Percentiles rank a stretch among this genome's conserved stretches.
These are phyloP conservation scores for Blastomyces parvus DNA, from an alignment of 2,329 filamentous ascomycete species.

Conservation along the genomic window DNA sequence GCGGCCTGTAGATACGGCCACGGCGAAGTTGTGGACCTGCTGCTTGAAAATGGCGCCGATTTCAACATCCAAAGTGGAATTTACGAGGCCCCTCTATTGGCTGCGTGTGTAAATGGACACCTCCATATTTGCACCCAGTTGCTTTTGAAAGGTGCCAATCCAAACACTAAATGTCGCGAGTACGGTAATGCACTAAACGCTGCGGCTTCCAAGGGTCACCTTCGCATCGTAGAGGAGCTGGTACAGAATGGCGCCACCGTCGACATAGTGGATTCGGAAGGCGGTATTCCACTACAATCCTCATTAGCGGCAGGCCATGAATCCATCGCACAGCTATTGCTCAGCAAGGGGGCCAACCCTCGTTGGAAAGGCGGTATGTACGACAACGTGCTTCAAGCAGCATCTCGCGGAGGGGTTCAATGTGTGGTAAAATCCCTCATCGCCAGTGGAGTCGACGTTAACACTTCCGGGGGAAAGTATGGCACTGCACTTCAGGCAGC, in stretches of 20 bases:
- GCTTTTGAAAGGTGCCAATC: constrained; percentile 1
- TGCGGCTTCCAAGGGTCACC: neutral
- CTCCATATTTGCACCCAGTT: constrained; percentile 4
- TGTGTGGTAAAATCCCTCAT: neutral
- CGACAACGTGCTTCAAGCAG: neutral
- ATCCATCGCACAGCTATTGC: neutral
- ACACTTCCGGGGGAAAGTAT: neutral
- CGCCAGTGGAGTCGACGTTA: neutral
- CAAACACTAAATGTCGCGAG: neutral
- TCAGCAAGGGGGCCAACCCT: neutral
- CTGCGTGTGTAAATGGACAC: constrained; percentile 6
- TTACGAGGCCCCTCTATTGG: constrained; percentile 7
- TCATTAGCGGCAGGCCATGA: neutral
- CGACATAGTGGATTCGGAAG: neutral
- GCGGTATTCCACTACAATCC: neutral
- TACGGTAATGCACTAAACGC: neutral
- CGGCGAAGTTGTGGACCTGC: constrained; percentile 12
- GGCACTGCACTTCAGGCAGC: neutral
- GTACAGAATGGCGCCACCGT: neutral
- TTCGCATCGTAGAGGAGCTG: neutral
- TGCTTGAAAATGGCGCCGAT: constrained; percentile 16
- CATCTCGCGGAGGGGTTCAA: neutral
- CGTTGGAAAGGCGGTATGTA: neutral
- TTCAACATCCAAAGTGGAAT: constrained; percentile 8
- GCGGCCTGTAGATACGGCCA: constrained; percentile 16